A percentile compares a stretch with the other conserved stretches of the same genome.
Evolutionary conservation across 2,329 filamentous ascomycete species (phyloP).

Genomic region (Colletotrichum sp.): DNA sequence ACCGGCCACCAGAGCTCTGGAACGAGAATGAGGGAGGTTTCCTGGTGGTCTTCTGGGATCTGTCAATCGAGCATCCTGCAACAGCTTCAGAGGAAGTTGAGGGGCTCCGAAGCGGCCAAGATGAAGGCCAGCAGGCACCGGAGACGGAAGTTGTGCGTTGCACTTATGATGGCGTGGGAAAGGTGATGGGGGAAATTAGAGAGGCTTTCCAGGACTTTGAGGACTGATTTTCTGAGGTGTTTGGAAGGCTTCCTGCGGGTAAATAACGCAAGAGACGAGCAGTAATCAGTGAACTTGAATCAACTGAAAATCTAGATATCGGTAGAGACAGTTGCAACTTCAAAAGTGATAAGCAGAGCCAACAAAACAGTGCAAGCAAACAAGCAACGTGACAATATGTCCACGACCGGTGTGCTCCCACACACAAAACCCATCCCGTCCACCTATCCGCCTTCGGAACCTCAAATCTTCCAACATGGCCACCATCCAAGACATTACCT

Average conservation of each 20-base stretch:
- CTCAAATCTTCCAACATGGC: neutral
- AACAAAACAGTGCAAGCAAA: neutral
- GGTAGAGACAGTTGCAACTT: neutral
- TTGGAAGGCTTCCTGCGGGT: neutral
- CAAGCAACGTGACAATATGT: neutral
- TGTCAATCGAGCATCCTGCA: neutral
- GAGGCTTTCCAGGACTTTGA: neutral
- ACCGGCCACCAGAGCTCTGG: neutral
- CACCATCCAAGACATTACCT: neutral
- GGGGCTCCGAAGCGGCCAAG: neutral
- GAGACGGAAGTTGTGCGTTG: neutral
- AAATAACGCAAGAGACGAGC: neutral
- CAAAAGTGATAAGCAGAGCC: neutral
- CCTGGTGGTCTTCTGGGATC: neutral
- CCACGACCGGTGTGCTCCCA: neutral
- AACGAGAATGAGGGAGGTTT: neutral
- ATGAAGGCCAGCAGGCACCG: neutral
- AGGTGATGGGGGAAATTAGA: neutral
- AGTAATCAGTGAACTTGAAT: neutral
- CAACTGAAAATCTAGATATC: neutral
- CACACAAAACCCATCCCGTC: neutral
- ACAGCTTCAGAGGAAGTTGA: neutral
- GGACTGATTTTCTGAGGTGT: neutral
- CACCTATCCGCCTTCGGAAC: neutral
- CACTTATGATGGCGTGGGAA: neutral